Base-by-base conservation (phyloP, 352 stramenopile genomes). In the Phytophthora uliginosa region DNA sequence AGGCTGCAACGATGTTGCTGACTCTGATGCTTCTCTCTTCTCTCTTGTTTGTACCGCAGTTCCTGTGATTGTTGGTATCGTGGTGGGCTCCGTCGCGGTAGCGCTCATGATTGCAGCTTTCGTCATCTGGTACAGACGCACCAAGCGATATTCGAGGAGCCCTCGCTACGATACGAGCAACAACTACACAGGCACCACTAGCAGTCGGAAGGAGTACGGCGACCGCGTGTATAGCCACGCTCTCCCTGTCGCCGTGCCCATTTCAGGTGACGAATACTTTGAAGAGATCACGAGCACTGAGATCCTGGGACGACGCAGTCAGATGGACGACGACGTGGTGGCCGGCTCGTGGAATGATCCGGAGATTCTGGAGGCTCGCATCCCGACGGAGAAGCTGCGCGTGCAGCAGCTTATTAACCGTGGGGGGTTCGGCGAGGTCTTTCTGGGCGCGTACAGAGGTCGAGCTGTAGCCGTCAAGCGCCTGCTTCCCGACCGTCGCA, bases 401-500 rank as follows among this genome's bases (percentile, higher is more conserved):
- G 59, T 80, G 3, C 71, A 82, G 26, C 57, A 76, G 47, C 66
- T 85, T 0, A 69, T 89, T 59, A 86, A 78, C 66, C 79, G 79
- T 22, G 79, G 82, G 13, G 79, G 74, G 2, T 87, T 83, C 36
- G 79, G 79, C 3, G 60, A 84, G 69, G 82, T 89, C 24, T 82
- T 83, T 52, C 69, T 71, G 1, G 82, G 79, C 18, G 76, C 59
- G 8, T 89, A 88, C 60, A 71, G 73, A 54, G 73, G 59, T 48
- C 62, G 83, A 1, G 60, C 66, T 0, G 80, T 91, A 51, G 83
- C 78, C 0, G 78, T 88, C 70, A 91, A 91, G 63, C 74, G 62
- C 10, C 66, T 88, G n/a, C 58, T 89, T 22, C 81, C 72, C 0
- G 81, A 82, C 20, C 53, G 71, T 31, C 76, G 81, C n/a, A 88